Evolutionary conservation across 1,139 yeast species (phyloP).

Genomic region (Saccharomyces hybrid): DNA sequence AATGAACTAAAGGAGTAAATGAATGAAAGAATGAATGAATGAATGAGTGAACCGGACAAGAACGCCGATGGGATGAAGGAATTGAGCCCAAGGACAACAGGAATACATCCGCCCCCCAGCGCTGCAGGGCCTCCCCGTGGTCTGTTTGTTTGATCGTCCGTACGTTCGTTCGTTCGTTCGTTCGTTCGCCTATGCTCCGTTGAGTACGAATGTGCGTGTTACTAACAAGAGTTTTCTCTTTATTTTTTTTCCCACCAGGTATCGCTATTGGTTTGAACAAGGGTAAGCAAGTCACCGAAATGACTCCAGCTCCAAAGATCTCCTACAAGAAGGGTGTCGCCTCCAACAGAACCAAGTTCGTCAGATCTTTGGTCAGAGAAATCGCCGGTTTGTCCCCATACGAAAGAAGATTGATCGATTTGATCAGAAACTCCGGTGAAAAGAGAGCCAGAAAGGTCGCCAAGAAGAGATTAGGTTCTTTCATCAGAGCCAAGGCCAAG

Average conservation of each 20-base stretch:
- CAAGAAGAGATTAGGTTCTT: no score
- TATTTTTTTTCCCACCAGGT: conserved; percentile 42
- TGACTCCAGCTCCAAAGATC: no score
- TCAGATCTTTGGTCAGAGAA: no score
- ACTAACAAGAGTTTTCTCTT: neutral
- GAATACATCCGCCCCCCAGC: neutral
- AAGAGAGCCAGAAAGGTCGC: no score
- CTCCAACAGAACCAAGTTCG: no score
- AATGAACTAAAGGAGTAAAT: neutral
- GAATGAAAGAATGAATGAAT: neutral
- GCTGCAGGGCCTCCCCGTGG: neutral
- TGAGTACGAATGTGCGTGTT: neutral
- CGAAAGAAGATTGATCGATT: no score
- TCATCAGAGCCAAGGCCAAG: no score
- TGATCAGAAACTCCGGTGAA: no score
- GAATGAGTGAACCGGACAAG: neutral
- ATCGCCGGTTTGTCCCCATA: no score
- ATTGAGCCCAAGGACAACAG: neutral
- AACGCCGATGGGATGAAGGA: neutral
- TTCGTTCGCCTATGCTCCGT: neutral
- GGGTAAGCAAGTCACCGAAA: conserved; percentile 77
- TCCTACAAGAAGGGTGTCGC: no score
- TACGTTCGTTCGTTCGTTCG: no score
- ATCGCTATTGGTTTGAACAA: conserved; percentile 98
- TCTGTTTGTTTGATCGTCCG: neutral